Evolutionary conservation across 345 rosid genomes (phyloP).

Genomic region (Citrus trifoliata): DNA sequence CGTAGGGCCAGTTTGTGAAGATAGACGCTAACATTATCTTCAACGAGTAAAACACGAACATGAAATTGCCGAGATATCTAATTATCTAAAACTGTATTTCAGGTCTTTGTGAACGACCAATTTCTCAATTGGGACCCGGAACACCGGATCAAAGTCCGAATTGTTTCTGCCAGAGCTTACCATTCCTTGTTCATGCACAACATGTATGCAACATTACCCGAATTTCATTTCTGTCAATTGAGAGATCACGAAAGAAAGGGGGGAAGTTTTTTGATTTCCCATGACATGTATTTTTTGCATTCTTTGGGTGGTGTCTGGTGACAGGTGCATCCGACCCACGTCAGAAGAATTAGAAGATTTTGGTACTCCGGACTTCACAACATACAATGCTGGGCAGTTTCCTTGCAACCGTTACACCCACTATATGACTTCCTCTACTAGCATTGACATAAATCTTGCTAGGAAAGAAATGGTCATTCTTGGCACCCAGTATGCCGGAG

Average conservation of each 20-base stretch:
- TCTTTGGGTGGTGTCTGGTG: constrained; percentile 32
- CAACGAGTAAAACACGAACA: neutral
- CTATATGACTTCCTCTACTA: constrained; percentile 96
- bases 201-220: constrained; percentile 51
- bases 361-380: constrained; percentile 97
- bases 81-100: constrained; percentile 6
- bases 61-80: too few species aligned
- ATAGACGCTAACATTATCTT: neutral
- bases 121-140: constrained; percentile 89
- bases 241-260: neutral
- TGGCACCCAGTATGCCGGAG: constrained; percentile 96
- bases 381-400: constrained; percentile 97
- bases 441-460: constrained; percentile 84
- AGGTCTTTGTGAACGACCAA: constrained; percentile 93
- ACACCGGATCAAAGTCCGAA: constrained; percentile 91
- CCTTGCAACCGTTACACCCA: constrained; percentile 97
- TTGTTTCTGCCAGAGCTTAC: constrained; percentile 94
- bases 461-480: constrained; percentile 98
- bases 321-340: constrained; percentile 98
- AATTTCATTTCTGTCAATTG: neutral
- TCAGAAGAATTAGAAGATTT: constrained; percentile 90
- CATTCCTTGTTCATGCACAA: constrained; percentile 98
- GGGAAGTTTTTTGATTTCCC: neutral
- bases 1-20: neutral
- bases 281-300: neutral